A percentile compares a stretch with the other conserved stretches of the same genome.
Evolutionary conservation across 306 rosid genomes (phyloP).

Genomic region (Urtica urens): DNA sequence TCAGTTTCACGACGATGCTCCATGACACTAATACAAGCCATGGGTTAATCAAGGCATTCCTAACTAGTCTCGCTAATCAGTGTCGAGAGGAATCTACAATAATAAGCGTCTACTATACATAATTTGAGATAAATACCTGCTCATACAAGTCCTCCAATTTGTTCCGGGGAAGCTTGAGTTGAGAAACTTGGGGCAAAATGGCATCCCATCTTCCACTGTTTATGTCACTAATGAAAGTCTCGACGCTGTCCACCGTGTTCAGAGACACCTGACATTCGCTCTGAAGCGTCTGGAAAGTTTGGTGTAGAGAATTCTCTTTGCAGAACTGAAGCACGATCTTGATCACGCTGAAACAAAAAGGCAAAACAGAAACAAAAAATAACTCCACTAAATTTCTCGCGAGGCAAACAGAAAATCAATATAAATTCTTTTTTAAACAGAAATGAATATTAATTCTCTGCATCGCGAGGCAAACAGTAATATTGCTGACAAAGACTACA

Average conservation of each 20-base stretch:
- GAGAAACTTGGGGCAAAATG: conserved; percentile 88
- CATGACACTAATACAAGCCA: too few species aligned
- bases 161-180: conserved; percentile 91
- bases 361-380: not conserved
- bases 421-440: too few species aligned
- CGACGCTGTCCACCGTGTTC: conserved; percentile 93
- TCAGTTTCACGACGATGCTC: too few species aligned
- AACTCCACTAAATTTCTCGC: not conserved
- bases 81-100: too few species aligned
- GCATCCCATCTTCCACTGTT: conserved; percentile 98
- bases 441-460: too few species aligned
- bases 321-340: conserved; percentile 98
- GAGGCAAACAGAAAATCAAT: not conserved
- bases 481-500: too few species aligned
- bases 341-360: conserved; percentile 68
- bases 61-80: too few species aligned
- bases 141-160: conserved; percentile 95
- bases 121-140: conserved; percentile 41
- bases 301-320: conserved; percentile 90
- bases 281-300: conserved; percentile 81
- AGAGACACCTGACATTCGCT: conserved; percentile 93
- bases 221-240: conserved; percentile 82
- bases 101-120: too few species aligned
- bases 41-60: not conserved
- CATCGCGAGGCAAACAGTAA: too few species aligned